Evolutionary conservation across 169 alveolate genomes (phyloP).

Genomic region (Theileria annulata): DNA sequence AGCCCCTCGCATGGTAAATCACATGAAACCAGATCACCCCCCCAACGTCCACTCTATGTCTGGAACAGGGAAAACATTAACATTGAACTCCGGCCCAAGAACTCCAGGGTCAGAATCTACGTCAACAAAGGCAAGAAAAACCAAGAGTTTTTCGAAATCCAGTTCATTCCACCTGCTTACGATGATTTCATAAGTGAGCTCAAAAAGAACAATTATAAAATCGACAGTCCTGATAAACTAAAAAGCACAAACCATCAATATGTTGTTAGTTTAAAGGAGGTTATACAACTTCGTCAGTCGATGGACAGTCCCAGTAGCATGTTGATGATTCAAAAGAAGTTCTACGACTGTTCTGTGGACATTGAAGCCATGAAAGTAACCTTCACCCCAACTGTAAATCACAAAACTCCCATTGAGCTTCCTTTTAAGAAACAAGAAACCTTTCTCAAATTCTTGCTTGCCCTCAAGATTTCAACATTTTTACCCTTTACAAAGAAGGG

Average conservation of each 20-base stretch:
- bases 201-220: conserved; percentile 12
- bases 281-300: conserved; percentile 66
- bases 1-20: conserved; percentile 25
- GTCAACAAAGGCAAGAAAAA: conserved; percentile 64
- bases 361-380: conserved; percentile 38
- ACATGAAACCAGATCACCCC: conserved; percentile 1
- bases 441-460: conserved; percentile 71
- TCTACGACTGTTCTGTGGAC: conserved; percentile 49
- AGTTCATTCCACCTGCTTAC: conserved; percentile 68
- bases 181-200: conserved; percentile 17
- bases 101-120: conserved; percentile 69
- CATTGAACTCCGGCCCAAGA: conserved; percentile 39
- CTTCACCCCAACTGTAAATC: conserved; percentile 49
- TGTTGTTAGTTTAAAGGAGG: conserved; percentile 64
- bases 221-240: conserved; percentile 31
- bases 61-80: conserved; percentile 60
- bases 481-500: conserved; percentile 39
- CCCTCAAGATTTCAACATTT: conserved; percentile 73
- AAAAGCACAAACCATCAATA: conserved; percentile 62
- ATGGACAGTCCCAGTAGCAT: conserved; percentile 69
- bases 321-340: conserved; percentile 55
- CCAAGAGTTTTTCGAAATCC: conserved; percentile 75
- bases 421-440: conserved; percentile 51
- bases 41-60: conserved; percentile 57
- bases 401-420: conserved; percentile 15